Percentiles rank a stretch among this genome's conserved stretches.
These are phyloP conservation scores for Didymella arachidicola DNA, from an alignment of 2,329 filamentous ascomycete genomes.

Conservation along the genomic window DNA sequence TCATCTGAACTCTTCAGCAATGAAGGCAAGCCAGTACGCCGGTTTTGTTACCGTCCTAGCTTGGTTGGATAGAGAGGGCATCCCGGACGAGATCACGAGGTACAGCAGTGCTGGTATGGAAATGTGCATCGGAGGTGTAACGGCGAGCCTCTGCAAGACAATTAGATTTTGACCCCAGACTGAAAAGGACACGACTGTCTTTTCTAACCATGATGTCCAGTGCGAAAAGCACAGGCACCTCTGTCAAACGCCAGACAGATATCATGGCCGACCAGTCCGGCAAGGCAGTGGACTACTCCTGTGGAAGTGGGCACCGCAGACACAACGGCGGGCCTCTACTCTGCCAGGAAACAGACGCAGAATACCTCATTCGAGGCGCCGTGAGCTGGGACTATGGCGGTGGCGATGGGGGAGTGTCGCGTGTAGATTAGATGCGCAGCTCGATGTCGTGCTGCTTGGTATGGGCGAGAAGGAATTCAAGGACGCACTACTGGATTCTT, in stretches of 20 bases:
- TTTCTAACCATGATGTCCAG: neutral
- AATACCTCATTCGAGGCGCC: neutral
- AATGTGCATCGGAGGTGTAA: neutral
- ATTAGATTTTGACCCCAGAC: neutral
- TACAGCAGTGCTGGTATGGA: neutral
- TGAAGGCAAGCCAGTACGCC: neutral
- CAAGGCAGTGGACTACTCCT: neutral
- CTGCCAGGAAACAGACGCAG: neutral
- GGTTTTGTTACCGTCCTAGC: neutral
- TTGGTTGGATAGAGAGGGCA: neutral
- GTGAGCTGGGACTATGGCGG: too few species aligned
- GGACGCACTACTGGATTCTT: too few species aligned
- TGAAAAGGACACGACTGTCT: neutral
- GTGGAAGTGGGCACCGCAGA: neutral
- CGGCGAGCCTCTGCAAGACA: neutral
- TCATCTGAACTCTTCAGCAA: neutral
- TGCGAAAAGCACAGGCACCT: neutral
- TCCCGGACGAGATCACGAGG: neutral
- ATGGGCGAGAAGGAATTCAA: too few species aligned
- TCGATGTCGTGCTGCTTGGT: too few species aligned
- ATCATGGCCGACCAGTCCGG: neutral
- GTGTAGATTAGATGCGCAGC: too few species aligned
- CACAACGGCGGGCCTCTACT: neutral
- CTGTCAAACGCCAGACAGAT: neutral
- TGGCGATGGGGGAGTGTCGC: too few species aligned